Percentiles rank a stretch among this genome's conserved stretches.
phyloP scores from a whole-genome alignment of 1,284 basidiomycete genomes.

The Tilletia setariae region DNA sequence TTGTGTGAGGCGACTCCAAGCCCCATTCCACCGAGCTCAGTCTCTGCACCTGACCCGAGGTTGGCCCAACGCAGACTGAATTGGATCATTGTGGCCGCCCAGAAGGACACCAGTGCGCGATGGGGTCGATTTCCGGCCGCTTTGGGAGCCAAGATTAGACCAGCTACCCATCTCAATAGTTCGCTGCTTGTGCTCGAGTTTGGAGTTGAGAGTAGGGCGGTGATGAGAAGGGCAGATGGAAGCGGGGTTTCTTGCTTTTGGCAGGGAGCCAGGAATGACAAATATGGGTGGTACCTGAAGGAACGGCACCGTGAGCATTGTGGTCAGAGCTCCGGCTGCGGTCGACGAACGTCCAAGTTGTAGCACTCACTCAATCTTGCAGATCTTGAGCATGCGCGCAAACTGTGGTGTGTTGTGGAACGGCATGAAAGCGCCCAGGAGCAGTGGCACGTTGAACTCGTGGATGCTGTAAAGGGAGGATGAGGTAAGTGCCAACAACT shows the following conservation, averaged over 20 bases:
- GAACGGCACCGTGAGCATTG: too few relatives aligned
- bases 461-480: conserved; percentile 65
- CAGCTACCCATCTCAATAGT: conserved; percentile 65
- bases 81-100: conserved; percentile 74
- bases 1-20: conserved; percentile 34
- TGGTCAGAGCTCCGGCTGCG: too few relatives aligned
- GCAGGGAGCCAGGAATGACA: conserved; percentile 40
- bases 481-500: neutral
- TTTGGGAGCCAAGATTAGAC: conserved; percentile 60
- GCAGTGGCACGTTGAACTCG: conserved; percentile 82
- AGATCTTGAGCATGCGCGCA: conserved; percentile 82
- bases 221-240: conserved; percentile 38
- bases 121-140: conserved; percentile 64
- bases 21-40: conserved; percentile 59
- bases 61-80: conserved; percentile 57
- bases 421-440: conserved; percentile 81
- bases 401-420: conserved; percentile 95
- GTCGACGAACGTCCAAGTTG: too few relatives aligned
- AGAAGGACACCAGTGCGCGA: conserved; percentile 77
- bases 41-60: conserved; percentile 19
- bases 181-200: conserved; percentile 56
- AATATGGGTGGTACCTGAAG: neutral
- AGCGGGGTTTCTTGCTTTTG: conserved; percentile 44
- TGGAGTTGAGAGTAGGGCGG: conserved; percentile 48
- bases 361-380: conserved; percentile 62